Percentiles rank a stretch among this genome's conserved stretches.
phyloP scores from a whole-genome alignment of 2,329 filamentous ascomycete species.

The Ascochyta fabae region DNA sequence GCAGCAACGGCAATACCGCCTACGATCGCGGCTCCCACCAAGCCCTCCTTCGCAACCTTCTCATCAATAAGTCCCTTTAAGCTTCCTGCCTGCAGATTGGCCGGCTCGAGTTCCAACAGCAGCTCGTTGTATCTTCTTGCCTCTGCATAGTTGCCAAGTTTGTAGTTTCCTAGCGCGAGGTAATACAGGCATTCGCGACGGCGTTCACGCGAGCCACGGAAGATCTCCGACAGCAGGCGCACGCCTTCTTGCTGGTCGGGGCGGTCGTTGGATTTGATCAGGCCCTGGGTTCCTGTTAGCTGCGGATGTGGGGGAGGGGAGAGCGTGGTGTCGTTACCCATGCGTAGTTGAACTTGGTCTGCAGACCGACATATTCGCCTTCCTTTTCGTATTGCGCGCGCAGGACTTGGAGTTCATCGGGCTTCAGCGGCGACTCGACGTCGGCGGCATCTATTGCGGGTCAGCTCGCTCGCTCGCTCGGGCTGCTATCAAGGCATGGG shows the following conservation, averaged over 20 bases:
- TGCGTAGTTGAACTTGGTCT: constrained; percentile 99
- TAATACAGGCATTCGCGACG: constrained; percentile 98
- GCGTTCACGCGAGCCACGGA: constrained; percentile 89
- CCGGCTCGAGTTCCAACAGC: constrained; percentile 86
- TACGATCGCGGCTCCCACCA: constrained; percentile 93
- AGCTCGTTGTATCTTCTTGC: constrained; percentile 94
- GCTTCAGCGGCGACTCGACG: constrained; percentile 92
- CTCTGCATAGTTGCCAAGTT: constrained; percentile 96
- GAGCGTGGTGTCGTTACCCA: constrained; percentile 69
- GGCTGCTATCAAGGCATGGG: background rate
- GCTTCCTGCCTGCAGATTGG: constrained; percentile 88
- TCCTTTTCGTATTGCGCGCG: constrained; percentile 96
- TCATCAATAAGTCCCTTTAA: constrained; percentile 90
- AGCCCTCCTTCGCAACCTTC: constrained; percentile 90
- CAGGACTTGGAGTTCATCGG: constrained; percentile 89
- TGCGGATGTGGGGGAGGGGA: background rate
- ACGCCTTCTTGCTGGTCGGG: constrained; percentile 93
- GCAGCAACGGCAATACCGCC: constrained; percentile 91
- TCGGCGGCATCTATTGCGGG: constrained; percentile 83
- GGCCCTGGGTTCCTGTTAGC: constrained; percentile 64
- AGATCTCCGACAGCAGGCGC: constrained; percentile 93
- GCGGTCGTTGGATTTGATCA: constrained; percentile 89
- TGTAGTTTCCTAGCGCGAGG: constrained; percentile 95
- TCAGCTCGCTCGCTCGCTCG: constrained; percentile 3
- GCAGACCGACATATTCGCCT: constrained; percentile 93